Conservation (phyloP, 345 rosid genomes). For the Mercurialis annua region DNA sequence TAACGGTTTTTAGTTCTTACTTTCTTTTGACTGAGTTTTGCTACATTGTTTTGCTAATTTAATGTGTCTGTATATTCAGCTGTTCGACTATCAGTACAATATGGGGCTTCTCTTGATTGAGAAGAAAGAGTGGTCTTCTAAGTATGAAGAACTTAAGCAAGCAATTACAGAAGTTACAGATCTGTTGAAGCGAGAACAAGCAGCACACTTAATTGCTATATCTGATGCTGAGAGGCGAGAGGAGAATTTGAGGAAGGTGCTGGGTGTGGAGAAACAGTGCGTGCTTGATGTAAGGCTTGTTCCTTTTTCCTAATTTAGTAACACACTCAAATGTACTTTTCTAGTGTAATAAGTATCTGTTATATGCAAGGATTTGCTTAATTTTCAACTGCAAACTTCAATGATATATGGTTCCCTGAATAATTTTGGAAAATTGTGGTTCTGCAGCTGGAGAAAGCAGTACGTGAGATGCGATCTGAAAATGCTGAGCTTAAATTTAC, state of each 20-base stretch:
- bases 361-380: neutral
- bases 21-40: neutral
- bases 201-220: slow-evolving; percentile 64
- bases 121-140: slow-evolving; percentile 78
- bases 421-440: slow-evolving; percentile 19
- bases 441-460: slow-evolving; percentile 75
- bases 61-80: slow-evolving; percentile 42
- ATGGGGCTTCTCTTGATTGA: slow-evolving; percentile 94
- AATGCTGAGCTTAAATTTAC: slow-evolving; percentile 87
- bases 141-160: slow-evolving; percentile 59
- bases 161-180: slow-evolving; percentile 57
- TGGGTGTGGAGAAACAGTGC: slow-evolving; percentile 93
- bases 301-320: neutral
- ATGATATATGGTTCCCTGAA: slow-evolving; percentile 1
- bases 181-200: slow-evolving; percentile 64
- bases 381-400: neutral
- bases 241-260: slow-evolving; percentile 76
- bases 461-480: slow-evolving; percentile 82
- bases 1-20: neutral
- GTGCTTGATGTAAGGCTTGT: slow-evolving; percentile 67
- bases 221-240: slow-evolving; percentile 79
- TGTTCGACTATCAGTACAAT: slow-evolving; percentile 86
- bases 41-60: slow-evolving; percentile 11
- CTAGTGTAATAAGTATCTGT: neutral
- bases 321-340: too few species aligned